Conservation (phyloP, 2,329 filamentous ascomycete species). For the Thelonectria discophora region DNA sequence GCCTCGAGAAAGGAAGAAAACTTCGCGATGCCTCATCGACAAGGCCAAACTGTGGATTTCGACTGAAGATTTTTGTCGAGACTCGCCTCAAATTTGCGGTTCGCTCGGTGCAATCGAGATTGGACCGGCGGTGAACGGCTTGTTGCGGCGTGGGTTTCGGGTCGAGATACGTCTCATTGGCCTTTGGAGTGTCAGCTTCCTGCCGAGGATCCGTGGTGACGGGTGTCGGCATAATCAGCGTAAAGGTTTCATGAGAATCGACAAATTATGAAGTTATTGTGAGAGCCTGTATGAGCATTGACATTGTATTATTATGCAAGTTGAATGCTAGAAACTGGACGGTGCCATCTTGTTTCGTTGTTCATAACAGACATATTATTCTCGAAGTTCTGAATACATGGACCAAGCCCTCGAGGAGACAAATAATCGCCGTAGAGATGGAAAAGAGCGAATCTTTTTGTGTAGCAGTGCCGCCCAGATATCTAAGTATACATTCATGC, state of each 20-base stretch:
- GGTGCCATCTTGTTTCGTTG: too few species aligned
- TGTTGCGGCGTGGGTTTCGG: background rate
- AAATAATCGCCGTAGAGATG: too few species aligned
- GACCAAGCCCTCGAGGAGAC: too few species aligned
- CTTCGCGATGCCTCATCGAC: constrained; percentile 15
- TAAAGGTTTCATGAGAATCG: background rate
- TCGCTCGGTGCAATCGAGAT: constrained; percentile 1
- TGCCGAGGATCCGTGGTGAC: background rate
- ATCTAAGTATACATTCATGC: too few species aligned
- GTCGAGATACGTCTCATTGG: constrained; percentile 5
- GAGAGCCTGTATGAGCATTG: background rate
- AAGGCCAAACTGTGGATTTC: constrained; percentile 5
- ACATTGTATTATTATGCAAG: background rate
- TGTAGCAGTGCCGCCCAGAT: too few species aligned
- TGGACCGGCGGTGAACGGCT: constrained; percentile 19
- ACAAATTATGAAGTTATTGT: background rate
- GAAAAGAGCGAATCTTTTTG: too few species aligned
- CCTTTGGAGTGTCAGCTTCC: background rate
- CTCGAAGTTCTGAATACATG: too few species aligned
- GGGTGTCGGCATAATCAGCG: background rate
- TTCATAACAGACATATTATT: too few species aligned
- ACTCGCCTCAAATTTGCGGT: constrained; percentile 6
- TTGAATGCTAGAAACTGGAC: background rate
- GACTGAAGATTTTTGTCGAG: background rate
- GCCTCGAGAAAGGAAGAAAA: background rate